Evolutionary conservation across 768 basidiomycete species (phyloP), one percentile per base, ranked within the genome.

Genomic region (Tricholoma flavovirens): DNA sequence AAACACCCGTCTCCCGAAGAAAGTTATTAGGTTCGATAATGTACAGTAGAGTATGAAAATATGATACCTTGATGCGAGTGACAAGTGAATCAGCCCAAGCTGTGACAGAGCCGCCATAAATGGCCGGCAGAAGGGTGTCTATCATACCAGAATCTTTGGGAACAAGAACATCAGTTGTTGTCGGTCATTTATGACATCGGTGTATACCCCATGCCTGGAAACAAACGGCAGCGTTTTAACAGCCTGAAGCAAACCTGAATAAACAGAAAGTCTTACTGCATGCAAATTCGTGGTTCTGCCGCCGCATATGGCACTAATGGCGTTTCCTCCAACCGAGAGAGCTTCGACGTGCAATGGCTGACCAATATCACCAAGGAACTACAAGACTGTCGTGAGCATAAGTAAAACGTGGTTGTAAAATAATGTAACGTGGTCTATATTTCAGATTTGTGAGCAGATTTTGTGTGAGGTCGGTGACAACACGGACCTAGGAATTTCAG

Each of bases 331-430:
- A 2, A 71, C 62, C 56, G 66, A 70, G 32, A 69, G 54, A 17
- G 73, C 76, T 69, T 81, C 76, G 49, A 74, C 73, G 55, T 80
- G 78, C 26, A 81, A 70, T 4, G 78, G 78, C 58, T 80, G 80
- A 17, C 76, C 74, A 55, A 80, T 75, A 56, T 80, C 77, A 12
- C 78, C 77, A 50, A 79, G 63, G 60, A 80, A 78, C 75, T 75
- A 49, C 17, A 40, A 29, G 46, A 22, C 8, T 17, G 22, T 52
- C 11, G 26, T 38, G 26, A 52, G 35, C 45, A 26, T 46, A 26
- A 48, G 19, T 5, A 24, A 9, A 8, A 26, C 1, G 19, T 42
- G 32, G 14, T n/a, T 36, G 9, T 17, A 4, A 30, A 17, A 45
- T 15, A 5, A 58, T 60, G 38, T 67, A n/a, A 72, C 71, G 61